A percentile compares a stretch with the other conserved stretches of the same genome.
Conservation (phyloP, 2,329 filamentous ascomycete genomes). For the Claviceps maximensis region DNA sequence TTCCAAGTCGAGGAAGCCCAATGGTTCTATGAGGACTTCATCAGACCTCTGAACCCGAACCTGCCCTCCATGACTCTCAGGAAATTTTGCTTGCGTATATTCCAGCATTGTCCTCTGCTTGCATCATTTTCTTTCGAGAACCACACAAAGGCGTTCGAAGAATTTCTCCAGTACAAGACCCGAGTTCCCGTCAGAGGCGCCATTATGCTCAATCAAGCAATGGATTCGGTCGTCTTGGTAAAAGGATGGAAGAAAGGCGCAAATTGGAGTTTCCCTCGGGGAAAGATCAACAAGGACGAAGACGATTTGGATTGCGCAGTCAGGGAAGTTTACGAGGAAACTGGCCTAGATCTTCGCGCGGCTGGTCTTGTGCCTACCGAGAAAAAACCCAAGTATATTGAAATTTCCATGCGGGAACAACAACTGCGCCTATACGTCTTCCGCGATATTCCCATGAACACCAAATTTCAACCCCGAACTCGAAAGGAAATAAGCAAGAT, state of each 20-base stretch:
- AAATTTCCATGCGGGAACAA: conserved; percentile 82
- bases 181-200: conserved; percentile 87
- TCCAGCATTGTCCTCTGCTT: conserved; percentile 84
- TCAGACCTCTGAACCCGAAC: conserved; percentile 73
- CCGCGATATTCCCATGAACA: conserved; percentile 74
- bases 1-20: conserved; percentile 99
- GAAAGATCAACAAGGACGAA: conserved; percentile 98
- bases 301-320: conserved; percentile 87
- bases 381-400: conserved; percentile 66
- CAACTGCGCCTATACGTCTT: conserved; percentile 90
- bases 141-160: conserved; percentile 72
- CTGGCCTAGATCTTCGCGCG: conserved; percentile 67
- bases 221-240: conserved; percentile 88
- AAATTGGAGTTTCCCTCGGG: conserved; percentile 91
- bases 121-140: conserved; percentile 66
- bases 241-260: conserved; percentile 97
- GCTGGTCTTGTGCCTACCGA: conserved; percentile 65
- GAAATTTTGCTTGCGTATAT: conserved; percentile 79
- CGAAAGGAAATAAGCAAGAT: conserved; percentile 97
- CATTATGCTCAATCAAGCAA: conserved; percentile 82
- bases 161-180: conserved; percentile 90
- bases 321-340: conserved; percentile 92
- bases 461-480: conserved; percentile 76
- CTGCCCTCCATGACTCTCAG: conserved; percentile 77
- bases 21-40: conserved; percentile 99